phyloP scores from a whole-genome alignment of 1,284 basidiomycete genomes.

The Malassezia equina region DNA sequence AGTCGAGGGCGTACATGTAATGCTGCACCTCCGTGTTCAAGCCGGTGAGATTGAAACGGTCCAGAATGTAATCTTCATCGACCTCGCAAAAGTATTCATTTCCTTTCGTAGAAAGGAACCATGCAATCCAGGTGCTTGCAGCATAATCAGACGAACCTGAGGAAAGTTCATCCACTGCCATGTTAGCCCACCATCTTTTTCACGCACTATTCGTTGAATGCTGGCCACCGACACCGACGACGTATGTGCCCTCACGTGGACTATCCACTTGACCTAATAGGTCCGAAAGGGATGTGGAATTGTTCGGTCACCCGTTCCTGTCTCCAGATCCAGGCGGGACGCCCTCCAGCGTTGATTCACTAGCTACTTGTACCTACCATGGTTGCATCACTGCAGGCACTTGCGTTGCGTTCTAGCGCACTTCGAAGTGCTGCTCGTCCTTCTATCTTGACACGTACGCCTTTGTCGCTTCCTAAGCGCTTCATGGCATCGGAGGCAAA shows the following conservation, averaged over 20 bases:
- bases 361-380: not conserved
- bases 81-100: slow-evolving; percentile 97
- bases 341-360: not conserved
- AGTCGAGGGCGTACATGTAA: slow-evolving; percentile 82
- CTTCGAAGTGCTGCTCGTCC: not conserved
- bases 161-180: slow-evolving; percentile 67
- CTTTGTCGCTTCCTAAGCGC: not conserved
- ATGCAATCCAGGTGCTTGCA: slow-evolving; percentile 74
- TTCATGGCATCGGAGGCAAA: slow-evolving; percentile 23
- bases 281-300: not conserved
- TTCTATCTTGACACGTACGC: not conserved
- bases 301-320: slow-evolving; percentile 1
- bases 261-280: not conserved
- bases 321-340: not conserved
- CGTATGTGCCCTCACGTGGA: not conserved
- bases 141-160: slow-evolving; percentile 81
- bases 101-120: slow-evolving; percentile 85
- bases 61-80: slow-evolving; percentile 96
- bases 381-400: not conserved
- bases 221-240: not conserved
- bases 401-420: not conserved
- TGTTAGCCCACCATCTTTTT: not conserved
- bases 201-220: not conserved
- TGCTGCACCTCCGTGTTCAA: slow-evolving; percentile 92
- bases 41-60: slow-evolving; percentile 95